Percentiles rank a stretch among this genome's conserved stretches.
Conservation (phyloP, 495 filamentous ascomycete species). For the Cenococcum geophilum region DNA sequence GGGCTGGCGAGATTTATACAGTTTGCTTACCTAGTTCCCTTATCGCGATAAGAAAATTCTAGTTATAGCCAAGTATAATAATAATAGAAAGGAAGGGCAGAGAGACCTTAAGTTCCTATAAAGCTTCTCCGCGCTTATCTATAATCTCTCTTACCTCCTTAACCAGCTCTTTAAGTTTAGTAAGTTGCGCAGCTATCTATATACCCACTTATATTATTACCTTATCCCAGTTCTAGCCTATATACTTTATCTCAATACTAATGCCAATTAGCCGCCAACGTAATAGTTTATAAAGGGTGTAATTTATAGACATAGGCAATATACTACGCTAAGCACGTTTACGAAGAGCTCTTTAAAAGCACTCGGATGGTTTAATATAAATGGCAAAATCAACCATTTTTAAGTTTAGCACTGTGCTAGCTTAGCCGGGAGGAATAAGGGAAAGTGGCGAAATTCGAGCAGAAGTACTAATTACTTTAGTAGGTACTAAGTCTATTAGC, state of each 20-base stretch:
- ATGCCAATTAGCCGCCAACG: background rate
- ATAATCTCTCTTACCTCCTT: background rate
- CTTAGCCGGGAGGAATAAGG: background rate
- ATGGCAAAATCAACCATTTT: conserved; percentile 8
- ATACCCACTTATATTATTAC: background rate
- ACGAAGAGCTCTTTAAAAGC: background rate
- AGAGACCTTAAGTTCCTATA: background rate
- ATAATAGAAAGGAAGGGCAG: background rate
- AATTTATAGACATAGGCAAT: background rate
- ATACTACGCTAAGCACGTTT: background rate
- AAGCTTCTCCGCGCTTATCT: background rate
- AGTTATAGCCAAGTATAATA: background rate
- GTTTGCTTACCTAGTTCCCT: background rate
- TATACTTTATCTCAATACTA: background rate
- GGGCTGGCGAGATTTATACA: background rate
- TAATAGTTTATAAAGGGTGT: background rate
- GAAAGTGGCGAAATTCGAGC: background rate
- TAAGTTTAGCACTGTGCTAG: background rate
- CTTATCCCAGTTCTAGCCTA: background rate
- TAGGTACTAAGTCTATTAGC: background rate
- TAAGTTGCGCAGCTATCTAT: background rate
- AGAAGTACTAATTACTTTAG: background rate
- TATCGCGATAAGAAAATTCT: background rate
- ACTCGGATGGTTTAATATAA: background rate
- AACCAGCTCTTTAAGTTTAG: conserved; percentile 4